Percentiles rank a stretch among this genome's conserved stretches.
phyloP scores from a whole-genome alignment of 352 stramenopile species.

The Phytophthora sojae region DNA sequence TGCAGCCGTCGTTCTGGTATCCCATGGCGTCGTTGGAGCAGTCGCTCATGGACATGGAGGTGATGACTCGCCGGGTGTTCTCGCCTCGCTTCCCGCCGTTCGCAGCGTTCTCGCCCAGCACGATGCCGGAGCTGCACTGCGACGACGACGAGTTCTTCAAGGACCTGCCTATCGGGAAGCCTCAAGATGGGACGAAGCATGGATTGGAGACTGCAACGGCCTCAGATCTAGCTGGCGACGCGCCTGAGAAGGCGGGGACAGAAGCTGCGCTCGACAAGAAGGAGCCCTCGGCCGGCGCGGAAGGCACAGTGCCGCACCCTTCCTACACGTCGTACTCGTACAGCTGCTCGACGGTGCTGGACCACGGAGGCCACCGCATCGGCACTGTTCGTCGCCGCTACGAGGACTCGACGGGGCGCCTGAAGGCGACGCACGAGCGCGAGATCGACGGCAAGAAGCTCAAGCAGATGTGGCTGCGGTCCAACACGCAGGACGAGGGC shows the following conservation, averaged over 20 bases:
- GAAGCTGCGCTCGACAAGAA: conserved; percentile 26
- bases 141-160: conserved; percentile 63
- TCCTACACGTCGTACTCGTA: conserved; percentile 70
- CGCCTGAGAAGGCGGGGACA: conserved; percentile 20
- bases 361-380: conserved; percentile 65
- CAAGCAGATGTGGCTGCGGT: conserved; percentile 59
- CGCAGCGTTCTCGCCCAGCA: conserved; percentile 28
- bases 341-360: conserved; percentile 69
- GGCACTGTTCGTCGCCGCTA: conserved; percentile 69
- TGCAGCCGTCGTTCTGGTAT: conserved; percentile 58
- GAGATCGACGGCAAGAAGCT: conserved; percentile 73
- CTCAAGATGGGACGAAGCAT: conserved; percentile 27
- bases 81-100: conserved; percentile 39
- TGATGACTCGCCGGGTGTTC: conserved; percentile 42
- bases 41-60: conserved; percentile 71
- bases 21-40: conserved; percentile 66
- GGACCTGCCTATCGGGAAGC: conserved; percentile 46
- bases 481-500: conserved; percentile 58
- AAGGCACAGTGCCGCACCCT: conserved; percentile 26
- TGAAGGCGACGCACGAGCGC: conserved; percentile 80
- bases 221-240: conserved; percentile 1
- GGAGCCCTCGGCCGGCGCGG: conserved; percentile 24
- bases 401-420: conserved; percentile 71
- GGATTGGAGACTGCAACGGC: conserved; percentile 12
- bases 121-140: conserved; percentile 32